Evolutionary conservation across 2,329 filamentous ascomycete genomes (phyloP).

Genomic region (Bipolaris oryzae): DNA sequence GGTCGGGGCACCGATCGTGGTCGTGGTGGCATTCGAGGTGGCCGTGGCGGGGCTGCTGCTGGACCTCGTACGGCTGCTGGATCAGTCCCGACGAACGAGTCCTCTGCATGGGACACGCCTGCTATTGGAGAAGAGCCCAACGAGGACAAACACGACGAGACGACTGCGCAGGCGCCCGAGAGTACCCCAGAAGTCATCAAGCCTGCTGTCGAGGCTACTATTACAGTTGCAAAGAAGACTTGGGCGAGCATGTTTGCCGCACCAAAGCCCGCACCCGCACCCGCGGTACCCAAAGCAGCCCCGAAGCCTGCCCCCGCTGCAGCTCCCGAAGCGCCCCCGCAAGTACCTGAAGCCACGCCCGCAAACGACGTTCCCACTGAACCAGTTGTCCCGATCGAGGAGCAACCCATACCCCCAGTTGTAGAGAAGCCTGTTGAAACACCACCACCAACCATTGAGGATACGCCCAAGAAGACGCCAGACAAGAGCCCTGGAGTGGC

Average conservation of each 20-base stretch:
- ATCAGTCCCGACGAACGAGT: slow-evolving; percentile 75
- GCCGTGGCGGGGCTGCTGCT: slow-evolving; percentile 69
- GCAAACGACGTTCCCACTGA: slow-evolving; percentile 49
- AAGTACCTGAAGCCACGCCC: slow-evolving; percentile 44
- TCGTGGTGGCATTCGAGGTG: slow-evolving; percentile 60
- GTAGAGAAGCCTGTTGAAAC: slow-evolving; percentile 47
- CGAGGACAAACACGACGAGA: slow-evolving; percentile 34
- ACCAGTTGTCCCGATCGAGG: slow-evolving; percentile 48
- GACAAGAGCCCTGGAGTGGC: slow-evolving; percentile 55
- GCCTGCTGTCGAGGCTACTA: slow-evolving; percentile 31
- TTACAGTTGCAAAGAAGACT: slow-evolving; percentile 55
- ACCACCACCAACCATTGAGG: slow-evolving; percentile 35
- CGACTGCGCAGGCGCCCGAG: slow-evolving; percentile 22
- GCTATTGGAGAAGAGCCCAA: slow-evolving; percentile 27
- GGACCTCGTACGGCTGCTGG: slow-evolving; percentile 59
- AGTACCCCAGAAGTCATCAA: slow-evolving; percentile 25
- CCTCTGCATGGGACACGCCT: slow-evolving; percentile 64
- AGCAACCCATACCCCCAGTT: slow-evolving; percentile 47
- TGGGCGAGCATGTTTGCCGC: slow-evolving; percentile 62
- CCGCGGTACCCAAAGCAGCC: slow-evolving; percentile 44
- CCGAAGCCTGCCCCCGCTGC: slow-evolving; percentile 42
- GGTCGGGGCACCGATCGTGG: slow-evolving; percentile 65
- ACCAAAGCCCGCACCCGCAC: slow-evolving; percentile 58
- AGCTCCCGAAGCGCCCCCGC: slow-evolving; percentile 47
- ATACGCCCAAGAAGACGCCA: slow-evolving; percentile 37